A percentile compares a stretch with the other conserved stretches of the same genome.
Evolutionary conservation across 768 basidiomycete species (phyloP).

Genomic region (Rhodotorula taiwanensis): DNA sequence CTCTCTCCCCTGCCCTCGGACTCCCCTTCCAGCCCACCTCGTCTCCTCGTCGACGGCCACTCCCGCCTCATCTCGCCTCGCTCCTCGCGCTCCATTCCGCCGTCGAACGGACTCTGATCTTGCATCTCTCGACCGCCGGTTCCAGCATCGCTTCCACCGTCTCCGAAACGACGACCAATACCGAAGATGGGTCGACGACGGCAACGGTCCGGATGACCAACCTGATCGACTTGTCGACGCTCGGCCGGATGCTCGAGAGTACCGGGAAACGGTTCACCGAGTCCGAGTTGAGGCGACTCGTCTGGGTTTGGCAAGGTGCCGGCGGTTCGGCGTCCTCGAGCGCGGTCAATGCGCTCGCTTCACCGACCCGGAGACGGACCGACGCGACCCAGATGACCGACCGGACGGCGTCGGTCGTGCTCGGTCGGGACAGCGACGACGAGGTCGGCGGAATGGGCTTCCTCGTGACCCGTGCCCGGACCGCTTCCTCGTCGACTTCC

Average conservation of each 20-base stretch:
- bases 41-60: neutral
- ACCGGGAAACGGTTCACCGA: slow-evolving; percentile 32
- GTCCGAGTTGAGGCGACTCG: slow-evolving; percentile 32
- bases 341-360: too few species aligned
- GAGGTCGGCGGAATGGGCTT: slow-evolving; percentile 36
- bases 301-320: slow-evolving; percentile 39
- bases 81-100: slow-evolving; percentile 38
- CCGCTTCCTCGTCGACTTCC: neutral
- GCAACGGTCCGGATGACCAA: slow-evolving; percentile 21
- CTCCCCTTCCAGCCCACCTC: too few species aligned
- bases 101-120: slow-evolving; percentile 37
- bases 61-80: slow-evolving; percentile 14
- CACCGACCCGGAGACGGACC: neutral
- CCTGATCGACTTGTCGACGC: slow-evolving; percentile 34
- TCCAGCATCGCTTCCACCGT: slow-evolving; percentile 30
- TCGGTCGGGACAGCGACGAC: neutral
- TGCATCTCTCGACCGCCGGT: slow-evolving; percentile 38
- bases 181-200: neutral
- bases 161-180: slow-evolving; percentile 1
- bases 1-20: slow-evolving; percentile 15
- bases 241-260: slow-evolving; percentile 31
- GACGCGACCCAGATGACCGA: too few species aligned
- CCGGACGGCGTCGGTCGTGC: neutral
- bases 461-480: slow-evolving; percentile 31
- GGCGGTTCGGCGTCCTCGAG: neutral